Evolutionary conservation across 345 rosid genomes (phyloP).

Genomic region (Gossypium ekmanianum): DNA sequence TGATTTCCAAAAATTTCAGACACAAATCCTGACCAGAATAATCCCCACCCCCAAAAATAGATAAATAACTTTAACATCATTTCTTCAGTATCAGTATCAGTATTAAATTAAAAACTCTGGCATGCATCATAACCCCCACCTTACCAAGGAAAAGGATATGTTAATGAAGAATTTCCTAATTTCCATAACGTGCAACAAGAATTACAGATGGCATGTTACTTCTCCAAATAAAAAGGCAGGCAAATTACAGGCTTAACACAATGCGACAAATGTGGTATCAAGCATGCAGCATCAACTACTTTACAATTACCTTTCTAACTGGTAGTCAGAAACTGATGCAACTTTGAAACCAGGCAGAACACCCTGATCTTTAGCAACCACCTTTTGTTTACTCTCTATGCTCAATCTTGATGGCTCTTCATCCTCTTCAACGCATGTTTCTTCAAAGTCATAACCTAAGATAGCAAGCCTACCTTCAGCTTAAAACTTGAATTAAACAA

Average conservation of each 20-base stretch:
- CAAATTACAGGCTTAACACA: conserved; percentile 6
- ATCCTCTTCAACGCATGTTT: conserved; percentile 60
- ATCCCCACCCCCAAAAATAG: background rate
- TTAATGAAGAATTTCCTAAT: background rate
- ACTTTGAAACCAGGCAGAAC: conserved; percentile 67
- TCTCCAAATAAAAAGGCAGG: background rate
- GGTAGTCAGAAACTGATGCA: conserved; percentile 62
- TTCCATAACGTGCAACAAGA: background rate
- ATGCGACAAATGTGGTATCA: background rate
- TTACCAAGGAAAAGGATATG: background rate
- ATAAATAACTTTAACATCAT: background rate
- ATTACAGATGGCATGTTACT: background rate
- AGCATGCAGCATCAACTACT: conserved; percentile 8
- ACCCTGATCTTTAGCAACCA: conserved; percentile 56
- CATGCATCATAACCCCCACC: background rate
- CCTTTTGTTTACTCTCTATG: conserved; percentile 50
- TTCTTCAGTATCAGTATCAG: background rate
- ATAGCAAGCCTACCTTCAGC: conserved; percentile 18
- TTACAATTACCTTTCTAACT: conserved; percentile 59
- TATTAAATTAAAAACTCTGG: background rate
- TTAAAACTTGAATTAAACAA: conserved; percentile 10
- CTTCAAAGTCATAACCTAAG: conserved; percentile 70
- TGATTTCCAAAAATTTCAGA: background rate
- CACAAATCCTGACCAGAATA: background rate
- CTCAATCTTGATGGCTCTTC: conserved; percentile 59